phyloP scores from a whole-genome alignment of 192 early-diverging fungal species.

The Podochytrium sp. region DNA sequence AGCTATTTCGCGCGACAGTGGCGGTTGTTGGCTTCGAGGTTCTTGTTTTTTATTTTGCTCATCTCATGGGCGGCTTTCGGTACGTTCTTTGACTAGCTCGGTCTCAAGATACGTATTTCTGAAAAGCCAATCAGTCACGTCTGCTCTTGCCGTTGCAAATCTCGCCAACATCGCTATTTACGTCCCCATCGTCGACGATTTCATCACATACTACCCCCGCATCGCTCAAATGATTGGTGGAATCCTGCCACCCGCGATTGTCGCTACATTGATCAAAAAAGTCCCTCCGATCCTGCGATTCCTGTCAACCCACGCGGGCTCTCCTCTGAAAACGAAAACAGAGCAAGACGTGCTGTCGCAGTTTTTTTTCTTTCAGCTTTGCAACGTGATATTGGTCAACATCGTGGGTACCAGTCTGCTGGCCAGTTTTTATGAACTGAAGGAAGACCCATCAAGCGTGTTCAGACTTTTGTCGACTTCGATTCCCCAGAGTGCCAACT shows the following conservation, averaged over 20 bases:
- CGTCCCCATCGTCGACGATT: constrained; percentile 57
- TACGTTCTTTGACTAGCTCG: constrained; percentile 8
- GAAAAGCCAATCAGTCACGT: constrained; percentile 58
- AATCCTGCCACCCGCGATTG: constrained; percentile 71
- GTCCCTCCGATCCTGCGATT: constrained; percentile 67
- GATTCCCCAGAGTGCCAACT: constrained; percentile 76
- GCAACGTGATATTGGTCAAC: constrained; percentile 81
- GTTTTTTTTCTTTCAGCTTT: constrained; percentile 66
- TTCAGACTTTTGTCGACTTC: constrained; percentile 56
- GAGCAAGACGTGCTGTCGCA: constrained; percentile 67
- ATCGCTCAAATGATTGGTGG: constrained; percentile 68
- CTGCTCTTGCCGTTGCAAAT: constrained; percentile 55
- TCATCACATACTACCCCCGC: constrained; percentile 40
- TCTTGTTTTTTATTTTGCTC: constrained; percentile 57
- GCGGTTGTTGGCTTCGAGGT: constrained; percentile 56
- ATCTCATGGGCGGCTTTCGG: constrained; percentile 74
- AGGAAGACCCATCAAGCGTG: constrained; percentile 52
- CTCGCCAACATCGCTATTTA: constrained; percentile 55
- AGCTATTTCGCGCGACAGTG: constrained; percentile 52
- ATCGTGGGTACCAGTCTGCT: constrained; percentile 73
- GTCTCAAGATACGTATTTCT: neutral
- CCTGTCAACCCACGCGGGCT: constrained; percentile 66
- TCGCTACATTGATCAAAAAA: constrained; percentile 70
- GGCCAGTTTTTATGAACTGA: constrained; percentile 51
- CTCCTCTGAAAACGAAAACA: constrained; percentile 59